These are phyloP conservation scores for Auxenochlorella pyrenoidosa DNA, from an alignment of 139 green algal species.

Conservation along the genomic window DNA sequence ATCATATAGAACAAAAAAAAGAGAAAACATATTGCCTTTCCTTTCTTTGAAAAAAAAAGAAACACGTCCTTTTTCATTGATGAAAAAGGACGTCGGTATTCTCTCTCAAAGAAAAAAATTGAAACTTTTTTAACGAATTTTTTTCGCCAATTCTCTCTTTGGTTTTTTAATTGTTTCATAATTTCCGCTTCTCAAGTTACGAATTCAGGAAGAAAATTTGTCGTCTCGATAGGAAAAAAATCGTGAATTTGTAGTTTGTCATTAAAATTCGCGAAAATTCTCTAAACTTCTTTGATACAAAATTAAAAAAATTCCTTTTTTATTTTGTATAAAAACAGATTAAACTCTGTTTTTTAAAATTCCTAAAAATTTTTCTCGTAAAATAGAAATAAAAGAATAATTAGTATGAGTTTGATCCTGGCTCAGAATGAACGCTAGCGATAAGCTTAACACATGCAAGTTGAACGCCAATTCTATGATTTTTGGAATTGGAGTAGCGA, in stretches of 20 bases:
- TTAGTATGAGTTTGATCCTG: too few relatives aligned
- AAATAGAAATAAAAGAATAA: conserved; percentile 26
- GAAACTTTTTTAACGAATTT: conserved; percentile 26
- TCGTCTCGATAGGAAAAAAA: not conserved
- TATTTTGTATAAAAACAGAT: conserved; percentile 4
- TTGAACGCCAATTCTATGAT: too few relatives aligned
- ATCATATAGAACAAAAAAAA: conserved; percentile 10
- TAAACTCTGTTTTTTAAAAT: not conserved
- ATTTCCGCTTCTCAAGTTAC: not conserved
- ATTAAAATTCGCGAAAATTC: conserved; percentile 1
- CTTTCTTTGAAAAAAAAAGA: not conserved
- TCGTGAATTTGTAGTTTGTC: not conserved
- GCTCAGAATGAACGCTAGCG: too few relatives aligned
- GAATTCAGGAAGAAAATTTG: not conserved
- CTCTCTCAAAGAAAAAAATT: conserved; percentile 29
- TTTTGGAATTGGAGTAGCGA: too few relatives aligned
- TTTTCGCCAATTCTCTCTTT: conserved; percentile 30
- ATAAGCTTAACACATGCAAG: too few relatives aligned
- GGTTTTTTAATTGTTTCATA: conserved; percentile 10
- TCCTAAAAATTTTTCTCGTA: conserved; percentile 25
- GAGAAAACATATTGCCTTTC: not conserved
- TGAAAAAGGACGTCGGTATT: not conserved
- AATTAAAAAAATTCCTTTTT: not conserved
- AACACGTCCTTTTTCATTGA: not conserved
- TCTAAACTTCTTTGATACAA: not conserved